Evolutionary conservation across 805 yeast genomes (phyloP).

Genomic region (Debaryomyces maramus): DNA sequence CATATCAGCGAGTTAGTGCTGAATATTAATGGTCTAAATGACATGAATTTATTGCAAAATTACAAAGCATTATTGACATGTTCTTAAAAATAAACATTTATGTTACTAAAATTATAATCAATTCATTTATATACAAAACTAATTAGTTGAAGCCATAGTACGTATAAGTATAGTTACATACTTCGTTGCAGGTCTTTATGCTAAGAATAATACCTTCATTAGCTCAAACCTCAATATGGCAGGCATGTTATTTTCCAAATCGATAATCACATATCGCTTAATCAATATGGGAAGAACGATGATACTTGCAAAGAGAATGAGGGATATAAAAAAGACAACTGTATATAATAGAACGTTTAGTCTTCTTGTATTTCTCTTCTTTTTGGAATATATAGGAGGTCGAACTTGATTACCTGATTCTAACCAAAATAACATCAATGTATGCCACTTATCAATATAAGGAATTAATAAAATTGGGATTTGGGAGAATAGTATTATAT

Average conservation of each 20-base stretch:
- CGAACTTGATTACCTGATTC: slow-evolving; percentile 54
- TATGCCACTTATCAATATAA: slow-evolving; percentile 64
- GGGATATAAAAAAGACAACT: slow-evolving; percentile 31
- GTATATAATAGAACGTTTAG: slow-evolving; percentile 31
- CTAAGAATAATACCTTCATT: no score
- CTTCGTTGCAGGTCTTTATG: no score
- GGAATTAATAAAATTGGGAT: slow-evolving; percentile 64
- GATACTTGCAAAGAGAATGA: slow-evolving; percentile 27
- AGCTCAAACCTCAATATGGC: slow-evolving; percentile 25
- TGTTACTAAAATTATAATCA: no score
- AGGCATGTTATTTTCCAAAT: slow-evolving; percentile 44
- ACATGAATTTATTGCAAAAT: background rate
- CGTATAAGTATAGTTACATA: no score
- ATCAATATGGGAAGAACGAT: slow-evolving; percentile 43
- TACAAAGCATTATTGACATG: background rate
- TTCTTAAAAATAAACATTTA: no score
- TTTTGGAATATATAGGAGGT: slow-evolving; percentile 45
- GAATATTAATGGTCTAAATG: background rate
- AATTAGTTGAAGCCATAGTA: no score
- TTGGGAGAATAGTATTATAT: slow-evolving; percentile 55
- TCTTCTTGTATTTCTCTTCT: slow-evolving; percentile 41
- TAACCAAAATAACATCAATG: slow-evolving; percentile 67
- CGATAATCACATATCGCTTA: slow-evolving; percentile 33
- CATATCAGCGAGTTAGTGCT: slow-evolving; percentile 12
- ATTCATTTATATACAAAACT: no score